Base-by-base conservation (phyloP, 306 rosid species). In the Cucurbita argyrosperma region DNA sequence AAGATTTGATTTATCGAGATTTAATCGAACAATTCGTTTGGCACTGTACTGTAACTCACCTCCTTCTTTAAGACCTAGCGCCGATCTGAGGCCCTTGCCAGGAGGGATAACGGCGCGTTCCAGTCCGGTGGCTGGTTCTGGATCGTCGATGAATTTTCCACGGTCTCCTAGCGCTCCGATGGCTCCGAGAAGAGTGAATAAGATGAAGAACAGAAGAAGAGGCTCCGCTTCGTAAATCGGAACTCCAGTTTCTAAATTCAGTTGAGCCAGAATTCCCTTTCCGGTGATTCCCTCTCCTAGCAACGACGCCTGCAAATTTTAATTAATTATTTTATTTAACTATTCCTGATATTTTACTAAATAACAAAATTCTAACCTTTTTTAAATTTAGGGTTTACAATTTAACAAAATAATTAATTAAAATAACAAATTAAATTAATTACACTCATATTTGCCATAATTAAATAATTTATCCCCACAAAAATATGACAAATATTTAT, bases 211-310 rank as follows among this genome's bases (percentile, higher is more conserved):
- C 7, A 94, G 91, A 58, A 94, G 97, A 71, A 94, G 96, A 1
- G 99, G 99, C 71, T 94, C 99, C 0, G 99, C 99, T 81, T 95
- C 99, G 72, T 89, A 89, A 40, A 95, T 91, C 15, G 99, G 99
- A 79, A 95, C 3, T 63, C 99, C 97, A 4, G 99, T 95, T 79
- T 95, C 97, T 77, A 95, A 65, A 57, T 95, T 95, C 88, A 91
- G 57, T 75, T 95, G 99, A 30, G 91, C 15, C 26, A 95, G 87
- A 83, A 95, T 95, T 68, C 99, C 99, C 82, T 95, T 95, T 11
- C 99, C 99, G 54, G 99, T 91, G 6, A 95, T 8, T 55, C 18
- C 99, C 78, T 95, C 99, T 58, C 99, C 99, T 79, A 95, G 78
- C 39, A 95, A 13, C 35, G 99, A 89, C 77, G 97, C 99, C 99